Evolutionary conservation across 2,329 filamentous ascomycete genomes (phyloP), one percentile per base, ranked within the genome.

Genomic region (Cryphonectria nitschkei): DNA sequence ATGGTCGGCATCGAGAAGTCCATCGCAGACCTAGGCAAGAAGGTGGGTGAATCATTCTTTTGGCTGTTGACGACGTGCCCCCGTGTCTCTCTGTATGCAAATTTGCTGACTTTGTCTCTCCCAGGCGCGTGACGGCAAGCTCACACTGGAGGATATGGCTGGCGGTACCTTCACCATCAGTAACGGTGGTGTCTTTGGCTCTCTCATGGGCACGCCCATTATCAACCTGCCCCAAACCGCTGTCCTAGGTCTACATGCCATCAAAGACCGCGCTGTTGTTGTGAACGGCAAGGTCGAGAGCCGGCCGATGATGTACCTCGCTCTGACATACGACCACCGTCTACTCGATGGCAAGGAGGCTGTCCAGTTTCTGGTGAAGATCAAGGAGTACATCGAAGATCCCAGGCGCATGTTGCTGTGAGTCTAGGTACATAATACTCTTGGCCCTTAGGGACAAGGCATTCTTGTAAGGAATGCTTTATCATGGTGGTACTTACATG

Each of bases 271-370:
- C 78, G 90, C 95, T 2, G 90, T 98, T 67, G 95, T 88, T 37
- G 86, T 98, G 73, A 94, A 98, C 78, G 96, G 96, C 78, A 97
- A 98, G 85, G 87, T 98, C 70, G 95, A 98, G 82, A 93, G 97
- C 76, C 89, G 96, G 75, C 96, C 96, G n/a, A 98, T 99, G 94
- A 99, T 99, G 96, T 98, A 97, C 82, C 89, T 99, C 74, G 96
- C 96, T 58, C 87, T 99, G 72, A 99, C 96, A 19, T 99, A 99
- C 80, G 96, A 99, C 81, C 96, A 99, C 84, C 93, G 96, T 79
- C 89, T 99, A 65, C 87, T 99, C 34, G 96, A 98, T 81, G 96
- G 96, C 66, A 90, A 95, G 80, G 95, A 98, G 84, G 96, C 95
- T 63, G 94, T 97, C 56, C 96, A 95, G 73, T 98, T 98, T 87